Evolutionary conservation across 441 rosid genomes (phyloP).

Genomic region (Mallotus japonicus): DNA sequence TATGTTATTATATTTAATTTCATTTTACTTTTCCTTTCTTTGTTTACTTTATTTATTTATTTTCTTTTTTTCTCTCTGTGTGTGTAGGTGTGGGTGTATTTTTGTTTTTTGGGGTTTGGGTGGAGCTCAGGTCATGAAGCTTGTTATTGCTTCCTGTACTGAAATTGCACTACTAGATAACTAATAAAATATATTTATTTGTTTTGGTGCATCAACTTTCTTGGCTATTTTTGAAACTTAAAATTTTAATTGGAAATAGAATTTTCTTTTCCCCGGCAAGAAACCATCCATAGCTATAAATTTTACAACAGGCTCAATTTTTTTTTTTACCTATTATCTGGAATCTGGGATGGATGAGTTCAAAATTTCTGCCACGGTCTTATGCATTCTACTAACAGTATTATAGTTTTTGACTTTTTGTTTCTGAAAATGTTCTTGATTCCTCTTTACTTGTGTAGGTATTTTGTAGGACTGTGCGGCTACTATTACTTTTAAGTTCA

Average conservation of each 20-base stretch:
- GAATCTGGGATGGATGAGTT: not conserved
- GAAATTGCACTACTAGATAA: not conserved
- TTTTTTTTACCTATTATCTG: not conserved
- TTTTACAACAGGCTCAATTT: not conserved
- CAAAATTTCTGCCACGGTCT: not conserved
- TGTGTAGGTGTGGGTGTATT: not conserved
- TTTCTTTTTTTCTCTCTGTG: not conserved
- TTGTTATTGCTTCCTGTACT: not conserved
- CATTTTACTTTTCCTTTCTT: not conserved
- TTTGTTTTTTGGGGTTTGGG: not conserved
- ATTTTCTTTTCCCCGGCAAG: not conserved
- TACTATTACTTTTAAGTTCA: not conserved
- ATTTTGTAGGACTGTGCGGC: not conserved
- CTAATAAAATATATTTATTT: not conserved
- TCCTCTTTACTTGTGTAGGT: not conserved
- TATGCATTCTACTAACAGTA: not conserved
- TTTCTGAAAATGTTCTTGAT: not conserved
- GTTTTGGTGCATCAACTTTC: not conserved
- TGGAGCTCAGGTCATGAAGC: not conserved
- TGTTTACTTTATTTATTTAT: not conserved
- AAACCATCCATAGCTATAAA: not conserved
- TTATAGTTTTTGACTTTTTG: not conserved
- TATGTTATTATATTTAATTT: not conserved
- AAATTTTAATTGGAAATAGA: not conserved
- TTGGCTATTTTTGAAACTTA: not conserved